Percentiles rank a stretch among this genome's conserved stretches.
phyloP scores from a whole-genome alignment of 2,329 filamentous ascomycete species.

The Nakataea oryzae region DNA sequence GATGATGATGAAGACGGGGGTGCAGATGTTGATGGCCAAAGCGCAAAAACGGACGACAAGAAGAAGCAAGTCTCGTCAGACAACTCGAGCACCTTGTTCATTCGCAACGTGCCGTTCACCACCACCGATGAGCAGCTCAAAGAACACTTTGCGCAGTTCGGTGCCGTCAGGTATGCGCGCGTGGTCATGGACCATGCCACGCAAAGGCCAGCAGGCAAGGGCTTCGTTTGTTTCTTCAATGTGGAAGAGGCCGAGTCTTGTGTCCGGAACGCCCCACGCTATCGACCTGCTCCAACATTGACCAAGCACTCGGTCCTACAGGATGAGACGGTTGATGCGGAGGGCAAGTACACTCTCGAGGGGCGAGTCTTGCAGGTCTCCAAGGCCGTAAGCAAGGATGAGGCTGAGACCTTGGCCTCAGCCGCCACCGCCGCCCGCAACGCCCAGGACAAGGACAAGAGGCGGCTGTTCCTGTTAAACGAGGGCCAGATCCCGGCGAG shows the following conservation, averaged over 20 bases:
- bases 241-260: conserved; percentile 66
- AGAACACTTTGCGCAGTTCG: conserved; percentile 80
- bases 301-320: conserved; percentile 76
- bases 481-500: conserved; percentile 77
- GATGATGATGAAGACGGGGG: conserved; percentile 22
- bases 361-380: conserved; percentile 78
- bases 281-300: conserved; percentile 31
- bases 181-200: conserved; percentile 82
- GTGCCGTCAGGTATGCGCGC: conserved; percentile 78
- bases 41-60: too few species aligned
- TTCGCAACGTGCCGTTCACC: conserved; percentile 89
- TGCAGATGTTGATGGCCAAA: conserved; percentile 23
- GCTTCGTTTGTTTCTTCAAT: conserved; percentile 87
- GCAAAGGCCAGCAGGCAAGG: conserved; percentile 81
- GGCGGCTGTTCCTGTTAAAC: conserved; percentile 74
- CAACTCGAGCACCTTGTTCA: conserved; percentile 73
- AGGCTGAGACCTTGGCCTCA: conserved; percentile 67
- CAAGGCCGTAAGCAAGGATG: conserved; percentile 72
- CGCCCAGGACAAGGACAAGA: conserved; percentile 72
- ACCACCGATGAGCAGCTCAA: conserved; percentile 74
- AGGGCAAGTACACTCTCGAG: conserved; percentile 81
- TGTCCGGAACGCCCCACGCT: conserved; percentile 61
- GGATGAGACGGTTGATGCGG: conserved; percentile 70
- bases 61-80: conserved; percentile 31
- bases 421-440: conserved; percentile 55